These are phyloP conservation scores for Seiridium cupressi DNA, from an alignment of 2,329 filamentous ascomycete genomes.

Conservation along the genomic window DNA sequence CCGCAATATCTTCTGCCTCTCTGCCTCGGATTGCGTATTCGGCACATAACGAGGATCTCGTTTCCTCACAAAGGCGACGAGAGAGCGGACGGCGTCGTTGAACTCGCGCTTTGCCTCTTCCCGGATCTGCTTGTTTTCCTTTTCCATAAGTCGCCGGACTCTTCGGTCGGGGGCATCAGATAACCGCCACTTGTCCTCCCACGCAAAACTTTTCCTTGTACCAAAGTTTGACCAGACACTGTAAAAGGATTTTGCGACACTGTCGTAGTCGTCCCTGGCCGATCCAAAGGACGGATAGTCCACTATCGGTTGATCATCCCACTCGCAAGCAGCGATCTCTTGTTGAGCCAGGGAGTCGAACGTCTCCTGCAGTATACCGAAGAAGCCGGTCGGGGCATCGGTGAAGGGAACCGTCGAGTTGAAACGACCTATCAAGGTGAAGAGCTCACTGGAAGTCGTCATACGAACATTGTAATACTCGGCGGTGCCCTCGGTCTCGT, in stretches of 20 bases:
- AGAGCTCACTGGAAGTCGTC: conserved; percentile 78
- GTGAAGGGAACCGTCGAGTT: conserved; percentile 75
- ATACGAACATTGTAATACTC: conserved; percentile 68
- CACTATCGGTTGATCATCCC: conserved; percentile 57
- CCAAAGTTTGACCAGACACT: conserved; percentile 75
- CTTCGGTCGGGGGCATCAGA: conserved; percentile 86
- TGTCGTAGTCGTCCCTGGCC: conserved; percentile 73
- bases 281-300: conserved; percentile 83
- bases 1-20: conserved; percentile 75
- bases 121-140: conserved; percentile 83
- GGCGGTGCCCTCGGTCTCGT: conserved; percentile 47
- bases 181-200: conserved; percentile 82
- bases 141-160: conserved; percentile 83
- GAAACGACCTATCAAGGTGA: conserved; percentile 76
- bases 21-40: conserved; percentile 74
- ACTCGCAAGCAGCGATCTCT: conserved; percentile 72
- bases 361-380: conserved; percentile 70
- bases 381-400: conserved; percentile 81
- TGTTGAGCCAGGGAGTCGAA: conserved; percentile 81
- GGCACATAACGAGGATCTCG: conserved; percentile 82
- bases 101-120: conserved; percentile 85
- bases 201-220: conserved; percentile 82
- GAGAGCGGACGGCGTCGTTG: conserved; percentile 84
- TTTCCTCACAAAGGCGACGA: conserved; percentile 87
- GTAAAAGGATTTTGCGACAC: conserved; percentile 79